These are phyloP conservation scores for Lepidium aucheri DNA, from an alignment of 345 rosid species.

Conservation along the genomic window DNA sequence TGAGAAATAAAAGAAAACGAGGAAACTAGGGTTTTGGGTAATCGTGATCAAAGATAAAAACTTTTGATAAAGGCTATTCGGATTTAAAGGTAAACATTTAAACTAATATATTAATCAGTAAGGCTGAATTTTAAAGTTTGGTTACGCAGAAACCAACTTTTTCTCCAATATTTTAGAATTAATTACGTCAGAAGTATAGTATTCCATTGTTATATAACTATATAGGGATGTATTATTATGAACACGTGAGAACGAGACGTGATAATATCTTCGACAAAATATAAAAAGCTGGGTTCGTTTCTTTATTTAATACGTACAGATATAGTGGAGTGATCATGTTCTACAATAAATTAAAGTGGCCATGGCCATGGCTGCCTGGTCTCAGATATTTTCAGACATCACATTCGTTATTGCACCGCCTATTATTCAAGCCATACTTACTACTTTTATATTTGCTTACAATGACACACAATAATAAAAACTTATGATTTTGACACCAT, in stretches of 20 bases:
- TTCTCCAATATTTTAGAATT: background rate
- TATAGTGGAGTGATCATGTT: conserved; percentile 17
- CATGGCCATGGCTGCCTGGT: background rate
- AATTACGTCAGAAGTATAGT: background rate
- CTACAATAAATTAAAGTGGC: background rate
- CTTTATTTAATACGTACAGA: background rate
- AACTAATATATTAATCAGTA: no score
- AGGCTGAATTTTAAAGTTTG: no score
- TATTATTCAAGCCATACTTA: conserved; percentile 10
- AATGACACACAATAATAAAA: no score
- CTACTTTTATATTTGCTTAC: background rate
- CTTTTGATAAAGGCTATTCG: background rate
- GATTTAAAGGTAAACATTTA: no score
- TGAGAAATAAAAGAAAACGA: background rate
- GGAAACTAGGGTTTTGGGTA: background rate
- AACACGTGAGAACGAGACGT: conserved; percentile 5
- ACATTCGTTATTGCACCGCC: conserved; percentile 18
- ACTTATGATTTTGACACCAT: no score
- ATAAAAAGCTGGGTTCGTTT: background rate
- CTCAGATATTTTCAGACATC: conserved; percentile 12
- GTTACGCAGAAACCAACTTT: background rate
- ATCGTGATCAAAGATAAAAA: background rate
- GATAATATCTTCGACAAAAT: background rate
- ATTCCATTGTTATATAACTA: background rate
- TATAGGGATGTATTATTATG: background rate